These are phyloP conservation scores for Dactylellina parvicollis DNA, from an alignment of 2,329 filamentous ascomycete species.

Conservation along the genomic window DNA sequence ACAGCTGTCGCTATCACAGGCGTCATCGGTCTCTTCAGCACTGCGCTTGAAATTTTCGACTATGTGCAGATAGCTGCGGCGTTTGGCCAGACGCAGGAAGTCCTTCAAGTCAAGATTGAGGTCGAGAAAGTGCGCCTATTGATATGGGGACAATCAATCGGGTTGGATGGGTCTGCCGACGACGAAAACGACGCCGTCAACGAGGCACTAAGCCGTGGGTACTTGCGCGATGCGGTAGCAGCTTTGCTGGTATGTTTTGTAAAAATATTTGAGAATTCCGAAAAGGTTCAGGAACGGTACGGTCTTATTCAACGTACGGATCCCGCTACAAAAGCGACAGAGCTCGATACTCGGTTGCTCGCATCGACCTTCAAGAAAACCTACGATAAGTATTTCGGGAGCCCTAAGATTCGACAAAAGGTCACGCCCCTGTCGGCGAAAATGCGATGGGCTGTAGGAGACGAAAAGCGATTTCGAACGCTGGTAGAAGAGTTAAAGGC, in stretches of 20 bases:
- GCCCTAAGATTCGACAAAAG: not conserved
- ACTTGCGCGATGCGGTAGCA: conserved; percentile 1
- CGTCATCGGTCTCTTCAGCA: conserved; percentile 7
- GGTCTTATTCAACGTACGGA: not conserved
- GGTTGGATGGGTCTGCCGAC: conserved; percentile 12
- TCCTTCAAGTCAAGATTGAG: conserved; percentile 14
- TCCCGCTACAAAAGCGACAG: not conserved
- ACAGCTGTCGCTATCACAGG: not conserved
- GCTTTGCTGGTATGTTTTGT: conserved; percentile 14
- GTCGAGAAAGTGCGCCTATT: conserved; percentile 14
- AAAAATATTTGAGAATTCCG: conserved; percentile 5
- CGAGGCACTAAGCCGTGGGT: not conserved
- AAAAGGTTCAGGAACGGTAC: conserved; percentile 2
- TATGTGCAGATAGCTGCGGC: conserved; percentile 5
- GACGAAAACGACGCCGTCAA: not conserved
- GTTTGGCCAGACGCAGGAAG: conserved; percentile 6
- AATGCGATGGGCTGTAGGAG: conserved; percentile 6
- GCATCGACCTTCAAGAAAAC: conserved; percentile 13
- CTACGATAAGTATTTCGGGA: conserved; percentile 6
- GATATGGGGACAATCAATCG: conserved; percentile 7
- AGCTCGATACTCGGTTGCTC: conserved; percentile 2
- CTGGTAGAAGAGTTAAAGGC: conserved; percentile 9
- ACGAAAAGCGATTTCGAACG: not conserved
- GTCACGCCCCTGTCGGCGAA: not conserved
- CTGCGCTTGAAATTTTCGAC: conserved; percentile 12